Percentiles rank a stretch among this genome's conserved stretches.
phyloP scores from a whole-genome alignment of 2,329 filamentous ascomycete genomes.

The Passalora sequoiae region DNA sequence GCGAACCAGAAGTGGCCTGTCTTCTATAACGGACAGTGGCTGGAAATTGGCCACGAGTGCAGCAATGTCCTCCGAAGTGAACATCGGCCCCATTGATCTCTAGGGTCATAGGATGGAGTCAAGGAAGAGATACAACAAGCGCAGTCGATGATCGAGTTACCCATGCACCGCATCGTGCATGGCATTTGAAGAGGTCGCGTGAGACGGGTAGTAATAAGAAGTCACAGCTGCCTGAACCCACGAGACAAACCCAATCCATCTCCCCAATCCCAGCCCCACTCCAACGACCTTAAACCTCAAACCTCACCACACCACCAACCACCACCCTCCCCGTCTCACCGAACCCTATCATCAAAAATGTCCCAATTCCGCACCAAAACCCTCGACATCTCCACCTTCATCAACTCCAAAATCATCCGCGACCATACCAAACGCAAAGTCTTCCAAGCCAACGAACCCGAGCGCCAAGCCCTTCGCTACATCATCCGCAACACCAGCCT shows the following conservation, averaged over 20 bases:
- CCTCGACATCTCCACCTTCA: conserved; percentile 80
- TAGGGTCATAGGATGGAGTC: too few relatives aligned
- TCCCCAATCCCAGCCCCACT: too few relatives aligned
- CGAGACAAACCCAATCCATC: too few relatives aligned
- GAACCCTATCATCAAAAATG: too few relatives aligned
- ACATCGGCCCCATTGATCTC: conserved; percentile 27
- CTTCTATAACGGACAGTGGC: conserved; percentile 17
- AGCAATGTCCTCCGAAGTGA: conserved; percentile 26
- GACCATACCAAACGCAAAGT: conserved; percentile 97
- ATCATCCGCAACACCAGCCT: conserved; percentile 90
- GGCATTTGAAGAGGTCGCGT: not conserved
- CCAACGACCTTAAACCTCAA: too few relatives aligned
- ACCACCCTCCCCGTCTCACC: not conserved
- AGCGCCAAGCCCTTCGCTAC: conserved; percentile 78
- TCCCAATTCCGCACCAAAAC: conserved; percentile 79
- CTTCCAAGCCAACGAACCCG: conserved; percentile 77
- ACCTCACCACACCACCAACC: not conserved
- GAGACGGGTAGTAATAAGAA: conserved; percentile 3
- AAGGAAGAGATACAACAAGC: too few relatives aligned
- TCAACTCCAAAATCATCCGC: conserved; percentile 81
- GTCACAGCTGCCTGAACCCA: too few relatives aligned
- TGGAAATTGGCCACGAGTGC: conserved; percentile 23
- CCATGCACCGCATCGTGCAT: too few relatives aligned
- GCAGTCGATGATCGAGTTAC: too few relatives aligned
- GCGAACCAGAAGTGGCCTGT: conserved; percentile 18